phyloP scores from a whole-genome alignment of 306 rosid species.

The Luffa acutangula region DNA sequence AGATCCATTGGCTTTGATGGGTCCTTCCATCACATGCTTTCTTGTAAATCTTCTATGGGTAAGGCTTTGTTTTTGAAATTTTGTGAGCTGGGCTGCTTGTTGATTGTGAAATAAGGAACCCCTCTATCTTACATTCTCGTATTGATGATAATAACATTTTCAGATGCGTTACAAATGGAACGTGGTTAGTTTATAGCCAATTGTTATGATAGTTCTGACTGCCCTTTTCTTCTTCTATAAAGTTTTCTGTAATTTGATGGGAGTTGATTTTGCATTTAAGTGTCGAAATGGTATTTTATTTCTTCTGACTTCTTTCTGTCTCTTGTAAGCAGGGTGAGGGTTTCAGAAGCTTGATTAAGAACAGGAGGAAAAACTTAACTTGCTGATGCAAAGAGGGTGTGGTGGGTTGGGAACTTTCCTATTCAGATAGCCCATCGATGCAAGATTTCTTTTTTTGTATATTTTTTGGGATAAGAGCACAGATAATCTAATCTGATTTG shows the following conservation, averaged over 20 bases:
- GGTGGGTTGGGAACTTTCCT: not conserved
- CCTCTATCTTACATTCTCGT: not conserved
- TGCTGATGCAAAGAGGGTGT: not conserved
- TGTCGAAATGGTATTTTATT: not conserved
- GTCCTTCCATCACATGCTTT: not conserved
- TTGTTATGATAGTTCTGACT: not conserved
- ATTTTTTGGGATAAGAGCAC: not conserved
- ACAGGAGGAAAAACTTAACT: not conserved
- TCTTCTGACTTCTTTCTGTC: not conserved
- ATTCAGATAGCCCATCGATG: not conserved
- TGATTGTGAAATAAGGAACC: not conserved
- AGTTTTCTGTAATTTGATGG: not conserved
- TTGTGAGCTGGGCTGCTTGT: not conserved
- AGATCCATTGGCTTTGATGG: not conserved
- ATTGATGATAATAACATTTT: not conserved
- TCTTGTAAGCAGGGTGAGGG: constrained; percentile 1
- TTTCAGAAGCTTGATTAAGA: not conserved
- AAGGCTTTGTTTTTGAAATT: not conserved
- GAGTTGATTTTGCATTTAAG: not conserved
- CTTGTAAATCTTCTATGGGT: not conserved
- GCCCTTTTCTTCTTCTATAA: not conserved
- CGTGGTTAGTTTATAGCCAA: not conserved
- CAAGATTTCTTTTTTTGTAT: not conserved
- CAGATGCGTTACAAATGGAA: not conserved
- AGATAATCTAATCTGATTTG: not conserved